These are phyloP conservation scores for Fusarium fracticaudum DNA, from an alignment of 2,329 filamentous ascomycete genomes.

Conservation along the genomic window DNA sequence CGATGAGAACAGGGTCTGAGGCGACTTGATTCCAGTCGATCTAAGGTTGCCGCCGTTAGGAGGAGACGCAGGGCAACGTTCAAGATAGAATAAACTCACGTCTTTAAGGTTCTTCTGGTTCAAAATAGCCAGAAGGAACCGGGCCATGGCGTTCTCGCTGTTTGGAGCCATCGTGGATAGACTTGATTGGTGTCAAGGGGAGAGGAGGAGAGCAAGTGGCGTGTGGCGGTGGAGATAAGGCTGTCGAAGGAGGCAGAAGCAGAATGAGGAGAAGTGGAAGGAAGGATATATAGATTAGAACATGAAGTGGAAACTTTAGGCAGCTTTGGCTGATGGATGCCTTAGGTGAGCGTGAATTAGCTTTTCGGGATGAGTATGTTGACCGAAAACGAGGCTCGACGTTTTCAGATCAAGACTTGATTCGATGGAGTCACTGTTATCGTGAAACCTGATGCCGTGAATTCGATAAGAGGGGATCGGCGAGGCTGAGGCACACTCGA, in stretches of 20 bases:
- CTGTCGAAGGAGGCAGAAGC: constrained; percentile 30
- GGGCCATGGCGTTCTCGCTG: constrained; percentile 65
- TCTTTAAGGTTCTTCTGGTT: constrained; percentile 69
- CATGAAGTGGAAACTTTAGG: constrained; percentile 28
- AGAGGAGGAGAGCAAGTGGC: background rate
- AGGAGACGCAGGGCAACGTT: background rate
- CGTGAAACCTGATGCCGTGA: constrained; percentile 13
- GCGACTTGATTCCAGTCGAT: constrained; percentile 70
- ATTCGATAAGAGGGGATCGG: background rate
- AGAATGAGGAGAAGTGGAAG: constrained; percentile 22
- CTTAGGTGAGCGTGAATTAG: constrained; percentile 21
- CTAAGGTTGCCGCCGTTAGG: constrained; percentile 47
- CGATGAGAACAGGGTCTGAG: constrained; percentile 60
- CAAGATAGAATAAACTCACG: constrained; percentile 52
- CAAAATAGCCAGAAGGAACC: constrained; percentile 68
- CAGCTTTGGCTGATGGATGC: constrained; percentile 34
- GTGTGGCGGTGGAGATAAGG: constrained; percentile 15
- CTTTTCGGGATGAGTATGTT: background rate
- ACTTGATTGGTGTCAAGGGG: background rate
- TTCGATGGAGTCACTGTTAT: constrained; percentile 20
- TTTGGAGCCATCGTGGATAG: constrained; percentile 60
- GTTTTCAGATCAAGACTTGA: constrained; percentile 1
- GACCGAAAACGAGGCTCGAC: constrained; percentile 10
- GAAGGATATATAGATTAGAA: constrained; percentile 30
- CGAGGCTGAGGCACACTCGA: constrained; percentile 13